These are phyloP conservation scores for Botrytis galanthina DNA, from an alignment of 2,329 filamentous ascomycete species.

Conservation along the genomic window DNA sequence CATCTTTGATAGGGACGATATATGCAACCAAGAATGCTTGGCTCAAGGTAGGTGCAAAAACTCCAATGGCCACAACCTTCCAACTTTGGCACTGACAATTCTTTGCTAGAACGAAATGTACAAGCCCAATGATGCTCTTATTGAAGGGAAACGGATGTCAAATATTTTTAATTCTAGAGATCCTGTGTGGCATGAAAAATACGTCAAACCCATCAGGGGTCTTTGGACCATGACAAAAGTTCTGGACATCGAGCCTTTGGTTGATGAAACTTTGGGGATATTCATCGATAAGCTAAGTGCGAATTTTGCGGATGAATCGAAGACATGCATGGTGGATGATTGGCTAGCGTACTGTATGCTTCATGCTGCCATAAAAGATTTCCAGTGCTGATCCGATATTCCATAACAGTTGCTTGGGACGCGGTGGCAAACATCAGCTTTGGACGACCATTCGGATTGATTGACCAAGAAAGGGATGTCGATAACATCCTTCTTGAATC, in stretches of 20 bases:
- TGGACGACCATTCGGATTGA: conserved; percentile 10
- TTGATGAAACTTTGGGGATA: background rate
- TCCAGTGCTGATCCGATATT: background rate
- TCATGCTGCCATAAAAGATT: background rate
- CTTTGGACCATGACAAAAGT: conserved; percentile 3
- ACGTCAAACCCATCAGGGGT: conserved; percentile 3
- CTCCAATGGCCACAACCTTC: background rate
- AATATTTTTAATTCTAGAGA: background rate
- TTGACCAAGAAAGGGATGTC: conserved; percentile 2
- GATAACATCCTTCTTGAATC: background rate
- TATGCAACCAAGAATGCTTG: conserved; percentile 45
- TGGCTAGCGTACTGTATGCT: conserved; percentile 7
- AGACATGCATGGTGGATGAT: background rate
- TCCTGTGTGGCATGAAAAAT: background rate
- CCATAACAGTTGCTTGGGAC: conserved; percentile 8
- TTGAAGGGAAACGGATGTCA: background rate
- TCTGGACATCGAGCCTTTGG: background rate
- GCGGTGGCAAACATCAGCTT: background rate
- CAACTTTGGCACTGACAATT: background rate
- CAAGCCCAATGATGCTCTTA: background rate
- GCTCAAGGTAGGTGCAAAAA: background rate
- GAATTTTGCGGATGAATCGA: background rate
- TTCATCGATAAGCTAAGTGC: background rate
- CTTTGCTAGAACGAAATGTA: conserved; percentile 1
- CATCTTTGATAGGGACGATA: conserved; percentile 39